Evolutionary conservation across 176 grass and related monocot species (phyloP).

Genomic region (Puccinellia tenuiflora): DNA sequence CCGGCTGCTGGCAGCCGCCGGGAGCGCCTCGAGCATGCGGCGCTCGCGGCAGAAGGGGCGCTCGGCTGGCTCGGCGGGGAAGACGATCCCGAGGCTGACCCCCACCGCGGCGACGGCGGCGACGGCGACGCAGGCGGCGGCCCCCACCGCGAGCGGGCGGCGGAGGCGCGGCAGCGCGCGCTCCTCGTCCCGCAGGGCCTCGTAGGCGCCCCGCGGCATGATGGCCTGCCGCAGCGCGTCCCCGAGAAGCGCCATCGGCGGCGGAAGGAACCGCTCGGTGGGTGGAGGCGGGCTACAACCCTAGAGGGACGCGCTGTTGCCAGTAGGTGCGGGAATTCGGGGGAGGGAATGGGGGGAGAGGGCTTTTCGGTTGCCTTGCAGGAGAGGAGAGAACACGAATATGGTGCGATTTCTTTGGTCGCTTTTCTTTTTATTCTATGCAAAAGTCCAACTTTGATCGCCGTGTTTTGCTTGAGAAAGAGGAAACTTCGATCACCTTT

Average conservation of each 20-base stretch:
- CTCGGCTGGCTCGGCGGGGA: conserved; percentile 57
- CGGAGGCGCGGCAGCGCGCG: conserved; percentile 52
- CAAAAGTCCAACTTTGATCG: background rate
- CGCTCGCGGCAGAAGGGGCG: conserved; percentile 87
- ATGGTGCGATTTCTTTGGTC: background rate
- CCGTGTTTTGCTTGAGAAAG: background rate
- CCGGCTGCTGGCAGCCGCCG: conserved; percentile 43
- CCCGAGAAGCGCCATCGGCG: conserved; percentile 53
- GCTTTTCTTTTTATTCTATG: background rate
- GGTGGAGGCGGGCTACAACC: conserved; percentile 24
- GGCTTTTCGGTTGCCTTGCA: background rate
- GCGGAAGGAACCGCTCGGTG: background rate
- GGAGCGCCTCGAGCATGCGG: conserved; percentile 68
- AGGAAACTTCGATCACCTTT: background rate
- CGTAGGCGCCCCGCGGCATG: conserved; percentile 65
- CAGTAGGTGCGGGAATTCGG: background rate
- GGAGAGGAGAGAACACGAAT: background rate
- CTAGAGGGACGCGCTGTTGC: conserved; percentile 31
- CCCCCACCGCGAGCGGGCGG: conserved; percentile 36
- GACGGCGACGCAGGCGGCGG: conserved; percentile 37
- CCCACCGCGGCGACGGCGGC: conserved; percentile 33
- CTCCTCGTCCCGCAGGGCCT: conserved; percentile 62
- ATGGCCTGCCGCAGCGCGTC: conserved; percentile 85
- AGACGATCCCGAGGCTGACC: conserved; percentile 79
- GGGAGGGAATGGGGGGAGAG: background rate